Conservation (phyloP, 306 rosid genomes). For the Astragalus membranaceus region DNA sequence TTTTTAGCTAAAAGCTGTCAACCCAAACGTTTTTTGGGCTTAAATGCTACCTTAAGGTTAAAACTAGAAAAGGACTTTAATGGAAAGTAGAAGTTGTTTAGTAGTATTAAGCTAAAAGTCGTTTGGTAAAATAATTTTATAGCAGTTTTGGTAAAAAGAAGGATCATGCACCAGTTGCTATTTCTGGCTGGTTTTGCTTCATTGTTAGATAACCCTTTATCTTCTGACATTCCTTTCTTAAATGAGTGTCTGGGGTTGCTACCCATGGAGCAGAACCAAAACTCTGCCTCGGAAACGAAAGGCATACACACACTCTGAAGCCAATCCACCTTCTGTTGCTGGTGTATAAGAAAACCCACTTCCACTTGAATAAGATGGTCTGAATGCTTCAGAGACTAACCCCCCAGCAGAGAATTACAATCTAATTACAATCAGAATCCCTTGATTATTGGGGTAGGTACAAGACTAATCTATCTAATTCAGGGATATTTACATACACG, state of each 20-base stretch:
- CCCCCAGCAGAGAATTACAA: no score
- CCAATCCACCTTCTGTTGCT: not conserved
- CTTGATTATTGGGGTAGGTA: no score
- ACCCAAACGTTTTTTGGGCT: not conserved
- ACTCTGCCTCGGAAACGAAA: not conserved
- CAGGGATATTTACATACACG: no score
- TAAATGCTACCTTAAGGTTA: constrained; percentile 5
- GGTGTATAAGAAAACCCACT: not conserved
- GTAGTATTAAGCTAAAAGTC: not conserved
- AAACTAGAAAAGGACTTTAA: not conserved
- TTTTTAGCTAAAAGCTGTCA: no score
- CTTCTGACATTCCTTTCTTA: not conserved
- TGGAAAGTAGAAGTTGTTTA: not conserved
- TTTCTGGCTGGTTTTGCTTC: not conserved
- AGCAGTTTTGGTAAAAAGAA: not conserved
- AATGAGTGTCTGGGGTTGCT: not conserved
- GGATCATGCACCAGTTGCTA: not conserved
- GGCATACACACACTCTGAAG: not conserved
- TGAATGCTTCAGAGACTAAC: no score
- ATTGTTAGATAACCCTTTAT: not conserved
- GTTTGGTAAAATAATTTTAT: not conserved
- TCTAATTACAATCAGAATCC: no score
- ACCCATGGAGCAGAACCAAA: not conserved
- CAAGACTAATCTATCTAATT: no score
- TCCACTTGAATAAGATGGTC: not conserved